Conservation (phyloP, 1,284 basidiomycete genomes). For the Wallemia mellicola region DNA sequence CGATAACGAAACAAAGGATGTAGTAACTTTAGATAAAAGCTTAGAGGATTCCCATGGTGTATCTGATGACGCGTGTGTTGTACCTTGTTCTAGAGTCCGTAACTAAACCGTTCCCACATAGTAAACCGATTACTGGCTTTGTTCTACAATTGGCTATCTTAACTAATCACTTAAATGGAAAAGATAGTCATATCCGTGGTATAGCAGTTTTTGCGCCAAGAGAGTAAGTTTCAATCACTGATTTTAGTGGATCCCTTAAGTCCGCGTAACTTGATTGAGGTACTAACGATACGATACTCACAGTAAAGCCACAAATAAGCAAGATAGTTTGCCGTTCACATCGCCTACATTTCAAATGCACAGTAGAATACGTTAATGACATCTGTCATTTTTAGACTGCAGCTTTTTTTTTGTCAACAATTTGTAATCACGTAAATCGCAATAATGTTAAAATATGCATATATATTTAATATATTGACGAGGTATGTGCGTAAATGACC, state of each 20-base stretch:
- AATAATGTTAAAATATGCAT: too few species aligned
- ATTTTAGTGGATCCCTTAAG: background rate
- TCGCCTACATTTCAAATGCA: too few species aligned
- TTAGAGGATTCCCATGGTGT: slow-evolving; percentile 9
- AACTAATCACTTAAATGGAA: slow-evolving; percentile 89
- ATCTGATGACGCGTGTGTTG: slow-evolving; percentile 1
- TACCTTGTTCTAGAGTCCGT: background rate
- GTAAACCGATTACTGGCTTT: slow-evolving; percentile 61
- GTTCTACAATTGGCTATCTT: slow-evolving; percentile 69
- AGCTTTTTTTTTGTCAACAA: too few species aligned
- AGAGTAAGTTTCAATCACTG: slow-evolving; percentile 25
- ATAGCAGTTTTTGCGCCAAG: slow-evolving; percentile 54
- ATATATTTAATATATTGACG: too few species aligned
- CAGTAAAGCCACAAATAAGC: too few species aligned
- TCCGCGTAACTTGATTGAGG: too few species aligned
- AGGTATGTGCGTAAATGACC: too few species aligned
- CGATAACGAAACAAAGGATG: slow-evolving; percentile 29
- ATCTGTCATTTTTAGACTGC: too few species aligned
- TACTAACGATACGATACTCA: too few species aligned
- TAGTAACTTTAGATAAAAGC: background rate
- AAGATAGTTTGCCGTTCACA: too few species aligned
- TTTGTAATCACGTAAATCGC: too few species aligned
- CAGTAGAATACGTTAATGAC: too few species aligned
- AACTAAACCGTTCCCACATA: slow-evolving; percentile 14
- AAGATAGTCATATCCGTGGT: slow-evolving; percentile 89